Evolutionary conservation across 2,329 filamentous ascomycete species (phyloP).

Genomic region (Fusarium sp.): DNA sequence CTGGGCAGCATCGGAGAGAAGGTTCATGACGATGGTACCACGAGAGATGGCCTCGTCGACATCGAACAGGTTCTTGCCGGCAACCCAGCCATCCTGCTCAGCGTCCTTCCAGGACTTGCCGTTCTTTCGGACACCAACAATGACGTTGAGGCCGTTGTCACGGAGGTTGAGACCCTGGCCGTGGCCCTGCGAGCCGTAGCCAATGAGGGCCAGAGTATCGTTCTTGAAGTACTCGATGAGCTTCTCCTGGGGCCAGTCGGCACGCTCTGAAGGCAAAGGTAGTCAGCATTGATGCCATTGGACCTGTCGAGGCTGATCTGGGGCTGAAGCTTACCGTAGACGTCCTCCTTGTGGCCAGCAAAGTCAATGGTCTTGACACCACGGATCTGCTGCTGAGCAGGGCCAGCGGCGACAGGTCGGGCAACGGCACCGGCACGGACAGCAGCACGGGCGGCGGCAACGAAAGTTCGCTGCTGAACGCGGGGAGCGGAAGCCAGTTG

Average conservation of each 20-base stretch:
- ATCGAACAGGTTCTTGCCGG: conserved; percentile 98
- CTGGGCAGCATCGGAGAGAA: conserved; percentile 97
- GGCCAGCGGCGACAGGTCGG: conserved; percentile 59
- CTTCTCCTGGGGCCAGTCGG: conserved; percentile 98
- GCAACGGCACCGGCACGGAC: conserved; percentile 64
- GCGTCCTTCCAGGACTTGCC: conserved; percentile 99
- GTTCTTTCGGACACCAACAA: conserved; percentile 97
- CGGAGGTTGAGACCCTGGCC: conserved; percentile 99
- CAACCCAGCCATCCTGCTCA: conserved; percentile 95
- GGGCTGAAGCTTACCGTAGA: conserved; percentile 74
- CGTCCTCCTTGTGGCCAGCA: conserved; percentile 91
- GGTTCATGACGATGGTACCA: conserved; percentile 98
- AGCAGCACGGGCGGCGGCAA: conserved; percentile 66
- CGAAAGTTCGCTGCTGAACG: conserved; percentile 69
- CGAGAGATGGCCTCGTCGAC: conserved; percentile 94
- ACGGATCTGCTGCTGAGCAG: conserved; percentile 75
- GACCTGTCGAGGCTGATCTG: neutral
- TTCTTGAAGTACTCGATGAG: conserved; percentile 99
- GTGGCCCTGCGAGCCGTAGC: conserved; percentile 97
- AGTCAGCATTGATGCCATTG: conserved; percentile 38
- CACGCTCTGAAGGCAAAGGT: conserved; percentile 75
- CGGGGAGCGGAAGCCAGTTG: conserved; percentile 66
- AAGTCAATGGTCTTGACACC: conserved; percentile 99
- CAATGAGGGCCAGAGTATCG: conserved; percentile 98
- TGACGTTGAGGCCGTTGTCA: conserved; percentile 99